Evolutionary conservation across 352 stramenopile genomes (phyloP).

Genomic region (Globisporangium acanthophoron): DNA sequence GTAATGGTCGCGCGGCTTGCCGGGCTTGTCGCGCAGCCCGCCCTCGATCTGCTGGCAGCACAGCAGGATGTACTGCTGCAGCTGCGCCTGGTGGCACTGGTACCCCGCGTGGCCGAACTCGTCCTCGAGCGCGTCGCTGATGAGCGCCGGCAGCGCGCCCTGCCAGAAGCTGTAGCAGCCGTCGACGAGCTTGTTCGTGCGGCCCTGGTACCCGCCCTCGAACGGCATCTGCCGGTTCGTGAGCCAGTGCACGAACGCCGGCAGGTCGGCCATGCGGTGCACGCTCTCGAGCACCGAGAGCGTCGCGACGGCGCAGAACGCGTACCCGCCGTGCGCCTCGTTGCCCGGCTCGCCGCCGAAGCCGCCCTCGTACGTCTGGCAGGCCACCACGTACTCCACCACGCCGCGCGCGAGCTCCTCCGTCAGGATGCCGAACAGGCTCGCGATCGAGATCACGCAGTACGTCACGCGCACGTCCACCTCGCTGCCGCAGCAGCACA

Average conservation of each 20-base stretch:
- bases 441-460: conserved; percentile 93
- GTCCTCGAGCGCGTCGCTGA: conserved; percentile 44
- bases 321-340: conserved; percentile 98
- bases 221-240: conserved; percentile 92
- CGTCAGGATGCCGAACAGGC: conserved; percentile 91
- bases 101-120: conserved; percentile 35
- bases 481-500: conserved; percentile 70
- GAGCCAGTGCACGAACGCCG: conserved; percentile 85
- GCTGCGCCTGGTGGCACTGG: conserved; percentile 62
- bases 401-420: conserved; percentile 78
- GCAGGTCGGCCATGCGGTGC: conserved; percentile 44
- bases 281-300: conserved; percentile 88
- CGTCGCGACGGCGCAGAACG: conserved; percentile 95
- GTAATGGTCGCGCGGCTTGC: conserved; percentile 96
- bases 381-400: conserved; percentile 78
- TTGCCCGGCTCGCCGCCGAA: conserved; percentile 89
- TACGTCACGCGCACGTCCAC: conserved; percentile 97
- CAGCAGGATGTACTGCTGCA: conserved; percentile 93
- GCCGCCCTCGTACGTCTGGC: conserved; percentile 98
- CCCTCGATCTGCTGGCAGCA: conserved; percentile 94
- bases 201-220: conserved; percentile 90
- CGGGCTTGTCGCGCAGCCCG: conserved; percentile 92
- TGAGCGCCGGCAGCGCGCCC: conserved; percentile 84
- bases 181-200: conserved; percentile 99
- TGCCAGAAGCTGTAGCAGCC: conserved; percentile 99